phyloP scores from a whole-genome alignment of 352 stramenopile genomes.

The Blastocystis sp. region DNA sequence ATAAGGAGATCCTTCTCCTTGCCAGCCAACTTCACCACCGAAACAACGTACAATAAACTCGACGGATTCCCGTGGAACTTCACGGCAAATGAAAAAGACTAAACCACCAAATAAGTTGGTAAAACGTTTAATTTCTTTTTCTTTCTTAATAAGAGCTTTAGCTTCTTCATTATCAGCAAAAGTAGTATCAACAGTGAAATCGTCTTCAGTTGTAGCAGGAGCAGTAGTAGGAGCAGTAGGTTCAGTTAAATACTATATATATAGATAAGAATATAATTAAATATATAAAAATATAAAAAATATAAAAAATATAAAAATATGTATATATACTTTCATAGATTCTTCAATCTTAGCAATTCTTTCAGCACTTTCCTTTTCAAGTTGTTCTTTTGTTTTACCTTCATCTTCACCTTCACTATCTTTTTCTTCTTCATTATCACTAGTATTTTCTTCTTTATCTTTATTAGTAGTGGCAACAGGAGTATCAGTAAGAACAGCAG shows the following conservation, averaged over 20 bases:
- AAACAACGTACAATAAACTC: slow-evolving; percentile 81
- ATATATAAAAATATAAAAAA: too few relatives aligned
- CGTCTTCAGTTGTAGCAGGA: slow-evolving; percentile 53
- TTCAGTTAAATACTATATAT: too few relatives aligned
- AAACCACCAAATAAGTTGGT: slow-evolving; percentile 58
- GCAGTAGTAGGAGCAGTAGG: too few relatives aligned
- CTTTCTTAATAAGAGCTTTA: slow-evolving; percentile 43
- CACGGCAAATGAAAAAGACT: slow-evolving; percentile 71
- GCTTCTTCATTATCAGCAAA: slow-evolving; percentile 53
- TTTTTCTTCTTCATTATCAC: slow-evolving; percentile 36
- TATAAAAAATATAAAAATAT: neutral
- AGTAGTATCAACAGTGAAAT: slow-evolving; percentile 58
- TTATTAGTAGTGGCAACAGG: too few relatives aligned
- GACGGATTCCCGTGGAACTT: slow-evolving; percentile 73
- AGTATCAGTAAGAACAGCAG: too few relatives aligned
- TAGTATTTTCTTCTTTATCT: too few relatives aligned
- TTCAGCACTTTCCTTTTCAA: slow-evolving; percentile 7
- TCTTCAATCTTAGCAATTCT: slow-evolving; percentile 31
- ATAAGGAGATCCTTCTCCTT: slow-evolving; percentile 70
- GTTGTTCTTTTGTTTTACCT: neutral
- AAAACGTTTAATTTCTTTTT: slow-evolving; percentile 55
- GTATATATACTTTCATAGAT: slow-evolving; percentile 7
- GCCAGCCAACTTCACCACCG: slow-evolving; percentile 78
- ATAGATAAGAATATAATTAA: too few relatives aligned
- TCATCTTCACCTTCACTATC: slow-evolving; percentile 41